phyloP scores from a whole-genome alignment of 129 eudicot species.

The Kitagawia praeruptora region DNA sequence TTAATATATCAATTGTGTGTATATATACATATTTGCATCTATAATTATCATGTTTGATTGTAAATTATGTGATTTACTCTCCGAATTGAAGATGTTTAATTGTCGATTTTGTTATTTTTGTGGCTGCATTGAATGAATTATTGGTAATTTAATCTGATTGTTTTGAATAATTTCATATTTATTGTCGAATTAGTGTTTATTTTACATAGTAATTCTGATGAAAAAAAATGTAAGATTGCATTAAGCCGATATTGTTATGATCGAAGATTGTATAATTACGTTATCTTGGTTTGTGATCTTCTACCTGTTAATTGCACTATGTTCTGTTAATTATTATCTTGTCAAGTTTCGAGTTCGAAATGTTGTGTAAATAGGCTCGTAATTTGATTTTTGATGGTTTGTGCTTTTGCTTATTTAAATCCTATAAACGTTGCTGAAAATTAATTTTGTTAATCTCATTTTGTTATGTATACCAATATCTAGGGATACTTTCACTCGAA shows the following conservation, averaged over 20 bases:
- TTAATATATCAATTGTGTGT: background rate
- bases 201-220: background rate
- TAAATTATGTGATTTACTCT: background rate
- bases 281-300: background rate
- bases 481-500: constrained; percentile 35
- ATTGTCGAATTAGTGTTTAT: background rate
- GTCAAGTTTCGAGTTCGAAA: background rate
- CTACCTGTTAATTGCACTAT: background rate
- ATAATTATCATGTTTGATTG: background rate
- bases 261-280: background rate
- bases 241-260: background rate
- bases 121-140: background rate
- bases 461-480: background rate
- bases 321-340: background rate
- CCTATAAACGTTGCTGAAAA: background rate
- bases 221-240: background rate
- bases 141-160: background rate
- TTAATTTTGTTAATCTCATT: background rate
- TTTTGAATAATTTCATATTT: background rate
- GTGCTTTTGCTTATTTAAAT: no score
- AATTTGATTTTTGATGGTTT: no score
- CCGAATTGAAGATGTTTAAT: background rate
- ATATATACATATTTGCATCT: background rate
- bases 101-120: background rate
- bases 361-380: background rate